Base-by-base conservation (phyloP, 257 asterid species). In the Misopates orontium region DNA sequence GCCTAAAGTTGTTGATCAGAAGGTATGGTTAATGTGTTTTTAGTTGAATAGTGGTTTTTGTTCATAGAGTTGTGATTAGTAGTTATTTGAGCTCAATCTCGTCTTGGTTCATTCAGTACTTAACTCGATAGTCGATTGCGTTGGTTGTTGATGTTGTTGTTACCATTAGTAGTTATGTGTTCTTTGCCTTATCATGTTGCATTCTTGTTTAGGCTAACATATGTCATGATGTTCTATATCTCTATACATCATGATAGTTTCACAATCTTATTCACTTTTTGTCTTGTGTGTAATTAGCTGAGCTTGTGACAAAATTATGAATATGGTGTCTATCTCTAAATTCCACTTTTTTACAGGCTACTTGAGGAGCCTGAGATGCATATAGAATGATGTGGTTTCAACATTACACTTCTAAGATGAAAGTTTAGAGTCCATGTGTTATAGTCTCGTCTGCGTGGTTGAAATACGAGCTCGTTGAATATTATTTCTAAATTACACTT, bases 1-100 rank as follows among this genome's bases (percentile, higher is more conserved):
- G 48, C 80, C 74, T 47, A 78, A 76, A 53, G 53, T 68, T 66
- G 40, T 72, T 70, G 76, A 70, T 66, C 70, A 72, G 20, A 83
- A 80, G 77, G 96, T 80, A 60, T 61, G 24, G 13, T 21, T 36
- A 32, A 52, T 31, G 12, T 55, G 16, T 68, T 4, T 14, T 5
- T 19, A 41, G 11, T 23, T 71, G 23, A 23, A 24, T 45, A 18
- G 28, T 15, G 11, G 23, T 49, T 39, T 10, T n/a, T 10, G 45
- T 51, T 39, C 7, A 24, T 44, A 9, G 62, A 57, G 51, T 25
- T 23, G 19, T 11, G 23, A 19, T 49, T 68, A 18, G 28, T 22
- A 47, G 28, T 47, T 36, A 40, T 17, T 57, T 32, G 56, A 62
- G 17, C 52, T 25, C 31, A 50, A 44, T 55, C 49, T 56, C 32